Conservation (phyloP, 306 rosid species). For the Cucumis cinereus region DNA sequence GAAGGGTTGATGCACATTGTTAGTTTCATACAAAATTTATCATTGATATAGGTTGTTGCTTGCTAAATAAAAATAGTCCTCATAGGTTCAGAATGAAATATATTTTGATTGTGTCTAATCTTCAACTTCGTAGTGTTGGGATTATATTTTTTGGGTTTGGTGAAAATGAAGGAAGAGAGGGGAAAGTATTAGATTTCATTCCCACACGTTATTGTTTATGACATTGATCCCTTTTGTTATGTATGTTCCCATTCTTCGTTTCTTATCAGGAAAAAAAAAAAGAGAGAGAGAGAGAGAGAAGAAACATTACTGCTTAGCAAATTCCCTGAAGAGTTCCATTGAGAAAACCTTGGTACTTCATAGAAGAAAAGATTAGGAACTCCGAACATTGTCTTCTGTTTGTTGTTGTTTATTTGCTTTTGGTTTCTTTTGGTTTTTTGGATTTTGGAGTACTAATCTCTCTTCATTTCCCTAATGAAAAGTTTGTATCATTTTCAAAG, state of each 20-base stretch:
- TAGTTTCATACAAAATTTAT: background rate
- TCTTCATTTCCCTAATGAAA: no score
- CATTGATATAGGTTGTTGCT: background rate
- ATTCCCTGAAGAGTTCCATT: background rate
- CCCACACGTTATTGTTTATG: background rate
- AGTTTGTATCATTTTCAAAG: no score
- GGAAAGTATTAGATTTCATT: background rate
- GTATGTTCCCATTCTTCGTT: no score
- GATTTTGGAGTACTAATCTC: no score
- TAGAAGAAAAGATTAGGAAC: background rate
- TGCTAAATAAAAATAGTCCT: constrained; percentile 1
- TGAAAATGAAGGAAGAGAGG: background rate
- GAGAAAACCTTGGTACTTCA: background rate
- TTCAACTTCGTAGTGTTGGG: background rate
- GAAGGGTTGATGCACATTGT: background rate
- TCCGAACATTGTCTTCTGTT: background rate
- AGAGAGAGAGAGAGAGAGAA: background rate
- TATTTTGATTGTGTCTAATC: background rate
- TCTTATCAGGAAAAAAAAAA: no score
- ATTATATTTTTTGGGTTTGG: background rate
- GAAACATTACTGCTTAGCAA: background rate
- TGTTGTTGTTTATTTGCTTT: no score
- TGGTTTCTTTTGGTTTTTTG: no score
- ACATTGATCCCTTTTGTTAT: background rate
- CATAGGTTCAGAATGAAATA: background rate